Evolutionary conservation across 345 rosid species (phyloP).

Genomic region (Eucalyptus paniculata): DNA sequence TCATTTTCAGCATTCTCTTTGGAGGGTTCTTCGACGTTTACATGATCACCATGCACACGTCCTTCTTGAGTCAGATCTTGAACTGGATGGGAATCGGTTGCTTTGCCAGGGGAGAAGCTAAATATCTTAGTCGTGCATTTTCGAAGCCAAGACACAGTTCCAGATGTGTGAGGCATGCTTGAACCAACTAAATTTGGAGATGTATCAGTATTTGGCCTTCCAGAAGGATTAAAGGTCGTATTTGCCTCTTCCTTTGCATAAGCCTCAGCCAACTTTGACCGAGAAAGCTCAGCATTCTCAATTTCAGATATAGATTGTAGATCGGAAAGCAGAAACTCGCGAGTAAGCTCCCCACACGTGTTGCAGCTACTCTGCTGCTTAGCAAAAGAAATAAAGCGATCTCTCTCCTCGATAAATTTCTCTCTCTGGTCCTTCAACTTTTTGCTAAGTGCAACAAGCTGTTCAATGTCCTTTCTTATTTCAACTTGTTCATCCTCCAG

Average conservation of each 20-base stretch:
- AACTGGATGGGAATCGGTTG: slow-evolving; percentile 21
- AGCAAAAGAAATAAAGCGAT: slow-evolving; percentile 57
- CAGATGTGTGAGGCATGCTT: slow-evolving; percentile 44
- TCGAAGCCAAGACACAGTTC: slow-evolving; percentile 65
- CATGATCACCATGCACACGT: slow-evolving; percentile 8
- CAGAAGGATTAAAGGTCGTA: slow-evolving; percentile 1
- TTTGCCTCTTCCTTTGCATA: slow-evolving; percentile 7
- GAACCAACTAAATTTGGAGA: slow-evolving; percentile 21
- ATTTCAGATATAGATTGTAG: slow-evolving; percentile 34
- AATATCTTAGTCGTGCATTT: slow-evolving; percentile 80
- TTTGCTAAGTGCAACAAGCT: slow-evolving; percentile 64
- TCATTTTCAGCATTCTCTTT: slow-evolving; percentile 17
- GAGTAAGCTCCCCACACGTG: slow-evolving; percentile 54
- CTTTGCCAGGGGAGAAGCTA: slow-evolving; percentile 60
- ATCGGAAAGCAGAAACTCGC: slow-evolving; percentile 70
- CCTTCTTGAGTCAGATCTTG: slow-evolving; percentile 15
- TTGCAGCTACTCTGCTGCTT: slow-evolving; percentile 65
- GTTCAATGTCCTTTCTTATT: slow-evolving; percentile 73
- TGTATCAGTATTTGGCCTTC: slow-evolving; percentile 10
- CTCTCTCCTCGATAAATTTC: slow-evolving; percentile 70
- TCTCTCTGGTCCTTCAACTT: slow-evolving; percentile 76
- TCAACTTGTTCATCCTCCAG: slow-evolving; percentile 78
- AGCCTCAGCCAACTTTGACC: slow-evolving; percentile 22
- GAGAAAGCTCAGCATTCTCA: slow-evolving; percentile 36
- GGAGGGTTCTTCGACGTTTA: slow-evolving; percentile 18